phyloP scores from a whole-genome alignment of 1,284 basidiomycete species.

The Cutaneotrichosporon sp. region DNA sequence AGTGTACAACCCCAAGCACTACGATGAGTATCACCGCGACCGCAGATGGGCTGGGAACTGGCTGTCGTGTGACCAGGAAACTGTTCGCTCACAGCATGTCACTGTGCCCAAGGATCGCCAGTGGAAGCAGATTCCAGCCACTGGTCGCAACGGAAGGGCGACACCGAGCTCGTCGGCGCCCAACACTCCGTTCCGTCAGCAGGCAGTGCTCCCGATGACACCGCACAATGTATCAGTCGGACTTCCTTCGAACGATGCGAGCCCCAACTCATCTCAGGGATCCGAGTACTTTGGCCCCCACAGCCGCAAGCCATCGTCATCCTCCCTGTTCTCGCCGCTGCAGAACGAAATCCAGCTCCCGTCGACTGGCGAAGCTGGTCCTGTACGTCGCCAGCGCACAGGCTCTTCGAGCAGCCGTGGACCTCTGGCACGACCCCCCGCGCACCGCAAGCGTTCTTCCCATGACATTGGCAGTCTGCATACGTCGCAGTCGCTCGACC shows the following conservation, averaged over 20 bases:
- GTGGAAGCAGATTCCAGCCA: conserved; percentile 33
- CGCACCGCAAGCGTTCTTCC: conserved; percentile 41
- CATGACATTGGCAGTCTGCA: conserved; percentile 23
- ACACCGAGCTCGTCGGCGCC: conserved; percentile 37
- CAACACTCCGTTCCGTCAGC: conserved; percentile 42
- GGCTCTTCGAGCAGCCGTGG: conserved; percentile 33
- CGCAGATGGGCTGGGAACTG: conserved; percentile 40
- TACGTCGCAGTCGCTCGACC: conserved; percentile 23
- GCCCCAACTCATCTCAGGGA: conserved; percentile 39
- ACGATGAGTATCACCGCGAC: conserved; percentile 26
- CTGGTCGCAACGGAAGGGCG: conserved; percentile 13
- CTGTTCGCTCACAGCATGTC: conserved; percentile 36
- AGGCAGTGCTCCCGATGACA: conserved; percentile 51
- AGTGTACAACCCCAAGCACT: conserved; percentile 63
- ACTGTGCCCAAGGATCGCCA: conserved; percentile 28
- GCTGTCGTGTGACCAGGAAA: conserved; percentile 47
- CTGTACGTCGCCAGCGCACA: conserved; percentile 42
- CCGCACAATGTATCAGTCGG: conserved; percentile 36
- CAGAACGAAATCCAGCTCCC: conserved; percentile 34
- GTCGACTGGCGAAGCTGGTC: conserved; percentile 42
- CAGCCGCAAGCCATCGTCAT: conserved; percentile 43
- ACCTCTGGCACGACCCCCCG: conserved; percentile 34
- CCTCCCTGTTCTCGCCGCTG: conserved; percentile 39
- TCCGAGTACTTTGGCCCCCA: conserved; percentile 48
- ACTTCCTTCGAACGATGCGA: conserved; percentile 45